Conservation (phyloP, 371 early-diverging fungal genomes). For the Mortierella sp. region DNA sequence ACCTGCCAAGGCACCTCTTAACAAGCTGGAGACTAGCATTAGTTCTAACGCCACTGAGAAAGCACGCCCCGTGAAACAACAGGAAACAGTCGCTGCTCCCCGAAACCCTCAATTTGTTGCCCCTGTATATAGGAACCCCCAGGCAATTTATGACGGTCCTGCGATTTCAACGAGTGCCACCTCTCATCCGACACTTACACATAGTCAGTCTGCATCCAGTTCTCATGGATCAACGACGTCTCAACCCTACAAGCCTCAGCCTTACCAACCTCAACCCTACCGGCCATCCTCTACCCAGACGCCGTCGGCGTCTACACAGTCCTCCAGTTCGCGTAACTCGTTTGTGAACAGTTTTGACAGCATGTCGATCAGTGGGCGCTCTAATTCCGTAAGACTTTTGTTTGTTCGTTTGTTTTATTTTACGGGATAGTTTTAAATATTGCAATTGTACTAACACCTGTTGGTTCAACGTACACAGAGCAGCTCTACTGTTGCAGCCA, state of each 20-base stretch:
- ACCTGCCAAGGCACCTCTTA: no score
- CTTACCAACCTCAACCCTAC: background rate
- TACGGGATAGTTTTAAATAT: no score
- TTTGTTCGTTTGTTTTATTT: no score
- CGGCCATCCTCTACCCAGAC: background rate
- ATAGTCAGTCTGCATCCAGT: no score
- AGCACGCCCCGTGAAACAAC: background rate
- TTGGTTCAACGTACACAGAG: background rate
- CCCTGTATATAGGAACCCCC: constrained; percentile 3
- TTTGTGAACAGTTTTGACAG: background rate
- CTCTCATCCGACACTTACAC: background rate
- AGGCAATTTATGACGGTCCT: constrained; percentile 3
- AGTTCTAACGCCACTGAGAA: background rate
- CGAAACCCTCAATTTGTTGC: constrained; percentile 9
- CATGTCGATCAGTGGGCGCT: background rate
- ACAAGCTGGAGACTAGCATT: background rate
- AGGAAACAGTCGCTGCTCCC: background rate
- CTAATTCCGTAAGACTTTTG: background rate
- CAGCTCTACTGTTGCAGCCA: background rate
- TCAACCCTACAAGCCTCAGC: background rate
- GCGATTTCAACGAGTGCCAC: background rate
- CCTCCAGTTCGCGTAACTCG: background rate
- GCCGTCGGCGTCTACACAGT: background rate
- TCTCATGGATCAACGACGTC: background rate
- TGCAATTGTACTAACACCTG: background rate